Percentiles rank a stretch among this genome's conserved stretches.
phyloP scores from a whole-genome alignment of 2,329 filamentous ascomycete species.

The Fusarium musae region DNA sequence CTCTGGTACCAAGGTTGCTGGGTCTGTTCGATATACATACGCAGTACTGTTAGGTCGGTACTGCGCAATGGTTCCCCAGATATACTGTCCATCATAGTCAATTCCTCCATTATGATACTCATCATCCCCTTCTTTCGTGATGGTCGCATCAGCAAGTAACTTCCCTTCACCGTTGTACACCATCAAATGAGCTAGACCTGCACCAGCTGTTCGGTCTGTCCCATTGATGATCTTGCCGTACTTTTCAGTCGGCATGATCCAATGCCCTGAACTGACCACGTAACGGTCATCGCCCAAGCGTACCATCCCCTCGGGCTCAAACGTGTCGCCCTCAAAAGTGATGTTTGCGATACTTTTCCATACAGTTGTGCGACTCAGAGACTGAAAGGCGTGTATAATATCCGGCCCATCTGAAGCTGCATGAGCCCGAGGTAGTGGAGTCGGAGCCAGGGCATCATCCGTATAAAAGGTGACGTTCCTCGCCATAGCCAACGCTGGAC shows the following conservation, averaged over 20 bases:
- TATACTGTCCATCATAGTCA: slow-evolving; percentile 59
- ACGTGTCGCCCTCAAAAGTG: slow-evolving; percentile 56
- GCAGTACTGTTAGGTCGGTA: slow-evolving; percentile 60
- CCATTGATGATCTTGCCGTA: slow-evolving; percentile 60
- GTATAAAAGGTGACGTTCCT: slow-evolving; percentile 50
- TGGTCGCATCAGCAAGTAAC: slow-evolving; percentile 56
- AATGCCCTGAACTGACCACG: slow-evolving; percentile 58
- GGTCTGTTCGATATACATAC: slow-evolving; percentile 54
- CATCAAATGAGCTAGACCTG: slow-evolving; percentile 58
- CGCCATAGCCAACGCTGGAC: slow-evolving; percentile 27
- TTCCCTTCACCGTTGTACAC: slow-evolving; percentile 56
- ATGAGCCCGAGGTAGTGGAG: slow-evolving; percentile 50
- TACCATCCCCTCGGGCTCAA: slow-evolving; percentile 61
- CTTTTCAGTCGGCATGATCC: slow-evolving; percentile 52
- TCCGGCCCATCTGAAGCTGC: slow-evolving; percentile 49
- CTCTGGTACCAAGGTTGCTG: slow-evolving; percentile 49
- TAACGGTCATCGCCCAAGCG: slow-evolving; percentile 56
- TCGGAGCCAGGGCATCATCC: slow-evolving; percentile 47
- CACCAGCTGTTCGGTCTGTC: slow-evolving; percentile 59
- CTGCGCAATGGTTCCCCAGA: slow-evolving; percentile 60
- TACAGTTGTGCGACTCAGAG: slow-evolving; percentile 52
- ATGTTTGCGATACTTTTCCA: slow-evolving; percentile 57
- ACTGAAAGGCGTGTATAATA: slow-evolving; percentile 52
- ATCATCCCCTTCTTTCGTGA: slow-evolving; percentile 51
- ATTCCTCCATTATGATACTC: slow-evolving; percentile 61